Conservation (phyloP, 2,329 filamentous ascomycete genomes). For the Reticulascus tulasneorum region DNA sequence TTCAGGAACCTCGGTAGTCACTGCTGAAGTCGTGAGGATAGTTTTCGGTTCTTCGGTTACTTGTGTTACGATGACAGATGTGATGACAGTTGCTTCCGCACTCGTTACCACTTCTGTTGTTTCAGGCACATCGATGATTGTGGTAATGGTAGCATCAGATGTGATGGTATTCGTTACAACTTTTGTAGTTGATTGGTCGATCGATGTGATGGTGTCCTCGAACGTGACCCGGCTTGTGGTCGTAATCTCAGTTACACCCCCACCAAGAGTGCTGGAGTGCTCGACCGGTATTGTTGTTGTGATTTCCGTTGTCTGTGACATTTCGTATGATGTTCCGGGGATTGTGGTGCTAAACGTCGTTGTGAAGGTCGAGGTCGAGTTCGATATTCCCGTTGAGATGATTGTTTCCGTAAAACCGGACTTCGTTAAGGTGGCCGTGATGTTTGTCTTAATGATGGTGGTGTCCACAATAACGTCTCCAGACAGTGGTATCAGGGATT, state of each 20-base stretch:
- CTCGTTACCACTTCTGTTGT: no score
- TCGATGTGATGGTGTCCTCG: not conserved
- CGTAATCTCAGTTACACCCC: not conserved
- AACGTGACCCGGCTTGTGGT: not conserved
- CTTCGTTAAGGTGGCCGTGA: no score
- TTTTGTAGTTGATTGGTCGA: no score
- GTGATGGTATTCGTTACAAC: no score
- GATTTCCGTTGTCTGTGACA: not conserved
- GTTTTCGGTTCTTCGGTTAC: not conserved
- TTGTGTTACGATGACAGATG: not conserved
- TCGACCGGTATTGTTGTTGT: not conserved
- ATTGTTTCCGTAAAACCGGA: no score
- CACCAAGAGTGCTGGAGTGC: not conserved
- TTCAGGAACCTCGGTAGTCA: conserved; percentile 2
- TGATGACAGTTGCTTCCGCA: not conserved
- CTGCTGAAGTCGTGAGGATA: conserved; percentile 3
- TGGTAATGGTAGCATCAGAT: not conserved
- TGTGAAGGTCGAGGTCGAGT: not conserved
- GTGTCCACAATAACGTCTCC: no score
- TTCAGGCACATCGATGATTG: not conserved
- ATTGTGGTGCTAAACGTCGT: conserved; percentile 1
- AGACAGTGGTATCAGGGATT: no score
- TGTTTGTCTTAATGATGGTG: not conserved
- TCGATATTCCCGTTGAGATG: no score
- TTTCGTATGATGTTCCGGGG: not conserved